Conservation (phyloP, 306 rosid genomes). For the Aeschynomene evenia region DNA sequence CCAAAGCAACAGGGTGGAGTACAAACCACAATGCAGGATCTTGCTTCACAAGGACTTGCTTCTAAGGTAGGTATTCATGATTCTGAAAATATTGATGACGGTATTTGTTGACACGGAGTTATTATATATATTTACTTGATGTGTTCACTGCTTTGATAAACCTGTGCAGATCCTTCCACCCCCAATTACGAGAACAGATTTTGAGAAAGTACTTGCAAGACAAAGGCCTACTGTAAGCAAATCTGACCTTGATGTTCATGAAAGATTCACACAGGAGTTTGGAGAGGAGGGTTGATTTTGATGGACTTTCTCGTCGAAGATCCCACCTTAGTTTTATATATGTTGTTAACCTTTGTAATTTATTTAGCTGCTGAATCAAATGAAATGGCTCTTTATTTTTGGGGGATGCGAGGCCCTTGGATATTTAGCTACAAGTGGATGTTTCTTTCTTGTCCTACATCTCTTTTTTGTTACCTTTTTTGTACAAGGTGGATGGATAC, state of each 20-base stretch:
- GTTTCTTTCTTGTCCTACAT: background rate
- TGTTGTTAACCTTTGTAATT: slow-evolving; percentile 44
- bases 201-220: slow-evolving; percentile 92
- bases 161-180: slow-evolving; percentile 94
- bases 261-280: slow-evolving; percentile 92
- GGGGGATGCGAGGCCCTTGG: slow-evolving; percentile 41
- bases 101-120: too few relatives aligned
- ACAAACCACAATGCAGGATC: slow-evolving; percentile 83
- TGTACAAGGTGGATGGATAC: slow-evolving; percentile 18
- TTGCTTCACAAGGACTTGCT: slow-evolving; percentile 80
- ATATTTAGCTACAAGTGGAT: slow-evolving; percentile 42
- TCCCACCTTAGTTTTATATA: slow-evolving; percentile 38
- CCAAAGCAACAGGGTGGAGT: slow-evolving; percentile 78
- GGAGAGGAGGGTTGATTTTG: slow-evolving; percentile 94
- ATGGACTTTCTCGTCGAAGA: slow-evolving; percentile 35
- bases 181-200: slow-evolving; percentile 79
- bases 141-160: slow-evolving; percentile 28
- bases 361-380: slow-evolving; percentile 41
- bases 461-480: too few relatives aligned
- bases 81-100: slow-evolving; percentile 3
- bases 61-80: slow-evolving; percentile 82
- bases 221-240: slow-evolving; percentile 99
- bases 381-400: slow-evolving; percentile 39
- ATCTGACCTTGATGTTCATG: slow-evolving; percentile 82
- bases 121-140: background rate